Percentiles rank a stretch among this genome's conserved stretches.
Evolutionary conservation across 2,329 filamentous ascomycete genomes (phyloP).

Genomic region (Xylaria sp.): DNA sequence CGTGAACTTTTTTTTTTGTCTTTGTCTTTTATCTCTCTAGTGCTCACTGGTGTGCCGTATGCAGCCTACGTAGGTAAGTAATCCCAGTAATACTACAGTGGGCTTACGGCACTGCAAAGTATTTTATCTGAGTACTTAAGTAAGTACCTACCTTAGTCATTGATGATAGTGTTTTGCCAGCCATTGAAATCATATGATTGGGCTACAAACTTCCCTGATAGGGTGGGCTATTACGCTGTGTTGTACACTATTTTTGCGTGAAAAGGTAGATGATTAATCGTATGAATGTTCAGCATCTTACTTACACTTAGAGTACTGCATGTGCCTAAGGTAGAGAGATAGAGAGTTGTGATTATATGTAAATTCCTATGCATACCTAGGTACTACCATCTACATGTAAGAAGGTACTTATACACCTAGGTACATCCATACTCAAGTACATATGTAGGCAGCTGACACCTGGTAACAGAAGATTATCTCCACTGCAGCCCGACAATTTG

Average conservation of each 20-base stretch:
- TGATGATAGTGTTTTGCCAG: background rate
- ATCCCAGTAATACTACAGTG: too few species aligned
- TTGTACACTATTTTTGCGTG: too few species aligned
- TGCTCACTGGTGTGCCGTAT: background rate
- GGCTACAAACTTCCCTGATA: background rate
- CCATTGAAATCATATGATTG: background rate
- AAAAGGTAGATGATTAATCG: background rate
- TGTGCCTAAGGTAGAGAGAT: too few species aligned
- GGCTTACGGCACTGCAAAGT: background rate
- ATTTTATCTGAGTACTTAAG: background rate
- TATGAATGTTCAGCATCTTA: too few species aligned
- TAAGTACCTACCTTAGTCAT: background rate
- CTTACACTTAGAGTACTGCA: too few species aligned
- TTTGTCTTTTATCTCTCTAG: background rate
- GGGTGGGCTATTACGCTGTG: background rate
- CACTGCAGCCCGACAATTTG: slow-evolving; percentile 37
- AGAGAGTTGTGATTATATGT: too few species aligned
- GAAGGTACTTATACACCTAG: background rate
- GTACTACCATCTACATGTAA: background rate
- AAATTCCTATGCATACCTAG: too few species aligned
- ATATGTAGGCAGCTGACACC: background rate
- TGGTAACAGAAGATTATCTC: slow-evolving; percentile 1
- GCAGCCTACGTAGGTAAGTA: background rate
- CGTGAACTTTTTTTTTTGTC: background rate
- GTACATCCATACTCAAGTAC: too few species aligned